A percentile compares a stretch with the other conserved stretches of the same genome.
Evolutionary conservation across 306 rosid species (phyloP).

Genomic region (Cucurbita pepo): DNA sequence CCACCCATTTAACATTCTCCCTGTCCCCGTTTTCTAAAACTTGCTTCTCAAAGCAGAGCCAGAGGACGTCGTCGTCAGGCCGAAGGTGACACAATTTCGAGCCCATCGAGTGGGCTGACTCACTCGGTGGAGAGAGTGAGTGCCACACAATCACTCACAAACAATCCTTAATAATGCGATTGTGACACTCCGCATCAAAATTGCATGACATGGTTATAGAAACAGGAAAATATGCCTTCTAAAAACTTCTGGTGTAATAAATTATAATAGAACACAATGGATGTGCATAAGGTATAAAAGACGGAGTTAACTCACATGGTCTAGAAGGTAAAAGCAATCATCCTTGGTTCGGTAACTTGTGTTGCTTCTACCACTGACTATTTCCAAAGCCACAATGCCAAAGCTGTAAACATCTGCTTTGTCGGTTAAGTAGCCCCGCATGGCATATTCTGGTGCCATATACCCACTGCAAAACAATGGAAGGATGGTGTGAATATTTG

Average conservation of each 20-base stretch:
- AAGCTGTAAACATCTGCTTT: slow-evolving; percentile 75
- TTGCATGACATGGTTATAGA: neutral
- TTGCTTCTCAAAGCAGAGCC: no score
- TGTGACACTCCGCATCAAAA: neutral
- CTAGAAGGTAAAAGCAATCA: slow-evolving; percentile 32
- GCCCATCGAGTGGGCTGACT: no score
- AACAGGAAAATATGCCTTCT: neutral
- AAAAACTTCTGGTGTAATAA: neutral
- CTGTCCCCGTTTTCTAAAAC: no score
- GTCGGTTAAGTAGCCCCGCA: slow-evolving; percentile 55
- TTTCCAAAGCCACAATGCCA: slow-evolving; percentile 41
- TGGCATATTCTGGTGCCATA: slow-evolving; percentile 48
- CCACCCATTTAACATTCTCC: no score
- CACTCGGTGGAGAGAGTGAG: no score
- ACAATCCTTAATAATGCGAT: no score
- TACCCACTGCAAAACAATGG: slow-evolving; percentile 22
- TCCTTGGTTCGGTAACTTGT: slow-evolving; percentile 28
- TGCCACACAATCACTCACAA: no score
- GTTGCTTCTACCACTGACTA: slow-evolving; percentile 41
- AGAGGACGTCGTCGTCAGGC: no score
- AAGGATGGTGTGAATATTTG: neutral
- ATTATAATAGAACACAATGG: neutral
- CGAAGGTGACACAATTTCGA: no score
- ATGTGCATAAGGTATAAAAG: neutral
- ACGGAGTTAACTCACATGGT: slow-evolving; percentile 24